Conservation (phyloP, 257 asterid species). For the Solanum piurae region DNA sequence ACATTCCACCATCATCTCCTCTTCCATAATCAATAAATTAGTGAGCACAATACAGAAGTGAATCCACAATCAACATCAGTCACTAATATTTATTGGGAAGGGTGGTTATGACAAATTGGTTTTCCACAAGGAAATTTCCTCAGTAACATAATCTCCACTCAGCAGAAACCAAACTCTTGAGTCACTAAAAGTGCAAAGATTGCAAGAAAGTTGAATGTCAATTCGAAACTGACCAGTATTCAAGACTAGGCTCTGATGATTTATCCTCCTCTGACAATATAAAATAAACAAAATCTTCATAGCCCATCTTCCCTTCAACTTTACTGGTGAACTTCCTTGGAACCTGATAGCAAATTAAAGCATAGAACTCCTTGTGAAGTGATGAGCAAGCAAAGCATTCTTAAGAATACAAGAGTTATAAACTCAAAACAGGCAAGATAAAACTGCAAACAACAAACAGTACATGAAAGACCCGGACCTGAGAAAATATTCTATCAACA, state of each 20-base stretch:
- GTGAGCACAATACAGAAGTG: background rate
- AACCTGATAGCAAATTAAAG: constrained; percentile 45
- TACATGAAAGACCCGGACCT: constrained; percentile 47
- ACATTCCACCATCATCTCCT: background rate
- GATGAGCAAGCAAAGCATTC: background rate
- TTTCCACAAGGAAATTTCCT: background rate
- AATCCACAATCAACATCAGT: background rate
- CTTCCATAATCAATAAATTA: background rate
- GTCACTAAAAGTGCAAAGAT: background rate
- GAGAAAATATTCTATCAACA: constrained; percentile 97
- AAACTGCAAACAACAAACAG: constrained; percentile 3
- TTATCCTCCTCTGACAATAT: constrained; percentile 98
- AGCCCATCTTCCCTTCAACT: constrained; percentile 99
- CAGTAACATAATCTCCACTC: background rate
- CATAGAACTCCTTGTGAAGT: constrained; percentile 4
- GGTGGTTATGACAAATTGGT: background rate
- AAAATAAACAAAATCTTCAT: constrained; percentile 96
- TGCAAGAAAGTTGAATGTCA: background rate
- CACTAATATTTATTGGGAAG: background rate
- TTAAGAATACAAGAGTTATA: background rate
- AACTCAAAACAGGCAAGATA: constrained; percentile 11
- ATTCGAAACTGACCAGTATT: constrained; percentile 60
- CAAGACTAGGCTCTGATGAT: constrained; percentile 95
- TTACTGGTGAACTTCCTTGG: constrained; percentile 96
- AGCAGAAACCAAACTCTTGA: background rate